These are phyloP conservation scores for Mycena albidolilacea DNA, from an alignment of 768 basidiomycete species.

Conservation along the genomic window DNA sequence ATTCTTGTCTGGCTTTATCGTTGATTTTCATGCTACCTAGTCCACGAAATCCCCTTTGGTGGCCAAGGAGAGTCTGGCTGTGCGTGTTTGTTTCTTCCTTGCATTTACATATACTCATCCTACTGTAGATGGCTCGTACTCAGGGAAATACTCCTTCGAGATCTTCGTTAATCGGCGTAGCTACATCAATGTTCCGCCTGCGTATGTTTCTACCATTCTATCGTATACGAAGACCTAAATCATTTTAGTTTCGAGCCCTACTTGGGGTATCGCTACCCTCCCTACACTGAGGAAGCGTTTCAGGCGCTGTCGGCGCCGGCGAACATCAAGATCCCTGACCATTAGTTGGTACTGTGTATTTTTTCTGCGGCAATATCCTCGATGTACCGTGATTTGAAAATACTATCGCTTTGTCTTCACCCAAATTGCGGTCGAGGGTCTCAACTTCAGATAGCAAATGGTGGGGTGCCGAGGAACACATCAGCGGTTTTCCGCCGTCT, in stretches of 20 bases:
- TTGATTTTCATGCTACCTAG: not conserved
- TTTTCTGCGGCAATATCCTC: too few relatives aligned
- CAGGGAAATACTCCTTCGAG: conserved; percentile 25
- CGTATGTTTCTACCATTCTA: not conserved
- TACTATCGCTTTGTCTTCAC: too few relatives aligned
- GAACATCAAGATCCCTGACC: conserved; percentile 16
- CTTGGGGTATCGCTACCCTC: conserved; percentile 16
- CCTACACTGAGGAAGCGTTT: conserved; percentile 22
- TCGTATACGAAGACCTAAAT: not conserved
- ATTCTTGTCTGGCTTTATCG: too few relatives aligned
- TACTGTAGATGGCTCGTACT: conserved; percentile 19
- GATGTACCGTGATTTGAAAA: too few relatives aligned
- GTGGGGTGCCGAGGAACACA: too few relatives aligned
- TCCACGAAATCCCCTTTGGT: conserved; percentile 29
- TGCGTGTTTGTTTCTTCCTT: not conserved
- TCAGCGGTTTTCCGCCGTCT: too few relatives aligned
- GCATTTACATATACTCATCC: not conserved
- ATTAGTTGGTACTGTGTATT: not conserved
- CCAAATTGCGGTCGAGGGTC: too few relatives aligned
- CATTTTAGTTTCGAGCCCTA: conserved; percentile 23
- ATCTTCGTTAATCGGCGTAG: conserved; percentile 28
- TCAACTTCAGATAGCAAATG: too few relatives aligned
- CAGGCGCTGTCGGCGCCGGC: conserved; percentile 18
- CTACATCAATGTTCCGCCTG: conserved; percentile 25
- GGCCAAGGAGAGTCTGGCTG: conserved; percentile 26